These are phyloP conservation scores for Talaromyces trachyspermus DNA, from an alignment of 495 filamentous ascomycete genomes.

Conservation along the genomic window DNA sequence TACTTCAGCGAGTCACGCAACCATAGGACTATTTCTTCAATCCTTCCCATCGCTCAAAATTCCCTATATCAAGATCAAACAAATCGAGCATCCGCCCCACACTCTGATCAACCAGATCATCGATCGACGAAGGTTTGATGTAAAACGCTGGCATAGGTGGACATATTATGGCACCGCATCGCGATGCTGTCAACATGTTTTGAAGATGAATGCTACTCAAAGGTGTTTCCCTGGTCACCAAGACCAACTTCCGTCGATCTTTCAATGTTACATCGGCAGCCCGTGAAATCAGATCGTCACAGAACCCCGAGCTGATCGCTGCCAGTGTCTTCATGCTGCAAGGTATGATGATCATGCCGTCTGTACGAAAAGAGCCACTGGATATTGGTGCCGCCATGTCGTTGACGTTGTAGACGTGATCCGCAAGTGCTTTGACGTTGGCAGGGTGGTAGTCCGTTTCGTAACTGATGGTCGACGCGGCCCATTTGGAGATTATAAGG, in stretches of 20 bases:
- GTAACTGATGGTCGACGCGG: no score
- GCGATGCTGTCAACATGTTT: constrained; percentile 36
- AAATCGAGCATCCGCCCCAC: constrained; percentile 39
- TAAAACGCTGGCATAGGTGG: constrained; percentile 38
- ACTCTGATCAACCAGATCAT: constrained; percentile 36
- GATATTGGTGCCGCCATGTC: constrained; percentile 31
- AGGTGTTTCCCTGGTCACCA: constrained; percentile 38
- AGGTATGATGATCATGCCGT: constrained; percentile 35
- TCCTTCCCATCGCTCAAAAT: constrained; percentile 36
- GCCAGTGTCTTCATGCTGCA: constrained; percentile 38
- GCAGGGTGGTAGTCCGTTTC: no score
- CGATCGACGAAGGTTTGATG: constrained; percentile 23
- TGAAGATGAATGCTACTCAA: constrained; percentile 38
- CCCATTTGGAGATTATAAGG: no score
- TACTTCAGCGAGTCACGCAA: no score
- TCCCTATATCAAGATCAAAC: constrained; percentile 34
- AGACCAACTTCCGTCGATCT: constrained; percentile 33
- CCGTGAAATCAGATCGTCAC: constrained; percentile 39
- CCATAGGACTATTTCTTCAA: no score
- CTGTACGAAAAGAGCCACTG: constrained; percentile 28
- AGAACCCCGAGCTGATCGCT: constrained; percentile 22
- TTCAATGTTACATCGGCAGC: constrained; percentile 42
- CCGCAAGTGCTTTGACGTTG: constrained; percentile 32
- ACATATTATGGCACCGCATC: constrained; percentile 33
- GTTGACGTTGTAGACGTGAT: constrained; percentile 30